These are phyloP conservation scores for Cryptomeria japonica DNA, from an alignment of 75 land plant genomes.

Conservation along the genomic window DNA sequence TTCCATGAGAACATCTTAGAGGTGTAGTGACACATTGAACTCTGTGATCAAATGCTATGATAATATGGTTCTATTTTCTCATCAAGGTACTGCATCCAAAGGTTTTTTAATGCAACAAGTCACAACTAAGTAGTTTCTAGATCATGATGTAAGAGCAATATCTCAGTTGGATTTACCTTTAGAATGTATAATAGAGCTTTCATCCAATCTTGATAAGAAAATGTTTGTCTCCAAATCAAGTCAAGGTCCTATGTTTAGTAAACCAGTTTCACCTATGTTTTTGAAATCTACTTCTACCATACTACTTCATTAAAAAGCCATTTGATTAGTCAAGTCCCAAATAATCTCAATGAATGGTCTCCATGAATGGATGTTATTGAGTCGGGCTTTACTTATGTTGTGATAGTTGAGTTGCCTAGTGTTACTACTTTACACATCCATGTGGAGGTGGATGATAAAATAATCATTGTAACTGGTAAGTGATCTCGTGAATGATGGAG, in stretches of 20 bases:
- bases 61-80: constrained; percentile 43
- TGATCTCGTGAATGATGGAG: constrained; percentile 50
- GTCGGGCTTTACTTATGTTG: constrained; percentile 46
- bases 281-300: constrained; percentile 13
- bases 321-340: not conserved
- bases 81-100: constrained; percentile 41
- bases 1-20: constrained; percentile 22
- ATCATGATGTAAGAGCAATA: not conserved
- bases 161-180: not conserved
- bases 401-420: constrained; percentile 77
- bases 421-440: constrained; percentile 50
- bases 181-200: not conserved
- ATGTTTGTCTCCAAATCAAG: not conserved
- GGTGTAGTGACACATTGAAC: constrained; percentile 34
- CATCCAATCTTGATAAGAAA: not conserved
- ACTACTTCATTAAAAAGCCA: not conserved
- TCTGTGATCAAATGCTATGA: constrained; percentile 36
- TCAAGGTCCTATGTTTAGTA: constrained; percentile 12
- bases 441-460: constrained; percentile 61
- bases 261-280: constrained; percentile 33
- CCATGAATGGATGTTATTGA: constrained; percentile 84
- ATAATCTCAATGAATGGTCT: constrained; percentile 41
- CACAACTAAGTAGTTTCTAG: constrained; percentile 17
- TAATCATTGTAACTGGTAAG: constrained; percentile 55
- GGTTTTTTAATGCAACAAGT: constrained; percentile 45